These are phyloP conservation scores for Choiromyces venosus DNA, from an alignment of 495 filamentous ascomycete species.

Conservation along the genomic window DNA sequence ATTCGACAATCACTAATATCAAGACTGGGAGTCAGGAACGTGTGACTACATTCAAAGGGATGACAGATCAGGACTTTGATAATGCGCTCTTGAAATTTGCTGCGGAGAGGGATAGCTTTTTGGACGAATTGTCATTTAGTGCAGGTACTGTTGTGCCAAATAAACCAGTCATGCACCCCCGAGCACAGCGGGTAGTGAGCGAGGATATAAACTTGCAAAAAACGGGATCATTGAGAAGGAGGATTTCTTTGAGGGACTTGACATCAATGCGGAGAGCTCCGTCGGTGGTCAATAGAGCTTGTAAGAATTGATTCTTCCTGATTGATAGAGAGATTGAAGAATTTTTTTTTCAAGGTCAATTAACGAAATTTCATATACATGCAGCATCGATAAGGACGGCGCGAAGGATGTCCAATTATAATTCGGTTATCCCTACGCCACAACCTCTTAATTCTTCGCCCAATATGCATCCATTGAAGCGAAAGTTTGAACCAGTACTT, in stretches of 20 bases:
- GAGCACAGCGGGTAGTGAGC: conserved; percentile 71
- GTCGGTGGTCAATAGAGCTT: conserved; percentile 53
- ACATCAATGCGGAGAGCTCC: conserved; percentile 89
- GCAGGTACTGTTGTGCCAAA: conserved; percentile 73
- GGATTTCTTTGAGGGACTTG: conserved; percentile 79
- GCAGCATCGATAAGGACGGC: conserved; percentile 84
- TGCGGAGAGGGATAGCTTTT: conserved; percentile 83
- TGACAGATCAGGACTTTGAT: conserved; percentile 80
- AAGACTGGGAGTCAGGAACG: conserved; percentile 37
- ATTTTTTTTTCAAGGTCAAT: conserved; percentile 22
- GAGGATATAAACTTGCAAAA: conserved; percentile 56
- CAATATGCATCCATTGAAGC: conserved; percentile 92
- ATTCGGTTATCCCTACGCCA: conserved; percentile 90
- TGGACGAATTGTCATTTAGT: conserved; percentile 85
- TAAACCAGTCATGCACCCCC: conserved; percentile 65
- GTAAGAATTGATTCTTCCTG: conserved; percentile 32
- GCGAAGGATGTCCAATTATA: conserved; percentile 89
- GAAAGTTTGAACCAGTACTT: conserved; percentile 87
- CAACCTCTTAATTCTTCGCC: conserved; percentile 82
- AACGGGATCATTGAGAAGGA: conserved; percentile 50
- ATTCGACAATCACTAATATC: conserved; percentile 47
- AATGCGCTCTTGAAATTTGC: conserved; percentile 88
- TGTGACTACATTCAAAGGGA: conserved; percentile 34
- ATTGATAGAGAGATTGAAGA: conserved; percentile 30
- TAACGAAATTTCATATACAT: conserved; percentile 37